Evolutionary conservation across 345 rosid genomes (phyloP), one percentile per base, ranked within the genome.

Genomic region (Leavenworthia alabamica): DNA sequence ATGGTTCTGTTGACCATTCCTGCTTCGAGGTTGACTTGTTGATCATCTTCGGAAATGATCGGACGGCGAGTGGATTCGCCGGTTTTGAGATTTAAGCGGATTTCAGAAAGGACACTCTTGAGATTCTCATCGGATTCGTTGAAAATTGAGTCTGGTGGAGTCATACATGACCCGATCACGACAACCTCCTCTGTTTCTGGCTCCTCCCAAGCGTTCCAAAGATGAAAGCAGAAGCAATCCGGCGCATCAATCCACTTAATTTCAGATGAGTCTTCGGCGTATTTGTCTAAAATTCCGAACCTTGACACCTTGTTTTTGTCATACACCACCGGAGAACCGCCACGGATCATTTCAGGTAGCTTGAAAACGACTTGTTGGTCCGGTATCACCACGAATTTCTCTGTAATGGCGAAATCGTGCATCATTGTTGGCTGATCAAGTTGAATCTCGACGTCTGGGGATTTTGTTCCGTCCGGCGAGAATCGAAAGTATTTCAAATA

Each of bases 121-220:
- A 89, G 75, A 36, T 52, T 79, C 81, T 89, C 96, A 1, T 83
- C 90, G 32, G 86, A 78, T 72, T 86, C 90, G 36, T 89, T 89
- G 78, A 89, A 89, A 72, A 89, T 89, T 5, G 96, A 89, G 73
- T 89, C 93, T 0, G 93, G 84, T 0, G 96, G 96, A 41, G 95
- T 85, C 95, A 84, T 81, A 60, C 95, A 86, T 0, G 97, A 90
- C 3, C 97, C 95, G 43, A 90, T 81, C 55, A 90, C 97, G 0
- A 90, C 95, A 7, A 90, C 73, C 37, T 90, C 97, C 16, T 86
- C 86, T 10, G 77, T 84, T 43, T 83, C 92, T 0, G 86, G 84
- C 73, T 90, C 97, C 50, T 90, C 97, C 97, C 97, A 90, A 3
- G 97, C 92, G 64, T 90, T 90, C 97, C 97, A 90, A 0, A 86